A percentile compares a stretch with the other conserved stretches of the same genome.
Evolutionary conservation across 2,329 filamentous ascomycete species (phyloP).

Genomic region (Colletotrichum sp.): DNA sequence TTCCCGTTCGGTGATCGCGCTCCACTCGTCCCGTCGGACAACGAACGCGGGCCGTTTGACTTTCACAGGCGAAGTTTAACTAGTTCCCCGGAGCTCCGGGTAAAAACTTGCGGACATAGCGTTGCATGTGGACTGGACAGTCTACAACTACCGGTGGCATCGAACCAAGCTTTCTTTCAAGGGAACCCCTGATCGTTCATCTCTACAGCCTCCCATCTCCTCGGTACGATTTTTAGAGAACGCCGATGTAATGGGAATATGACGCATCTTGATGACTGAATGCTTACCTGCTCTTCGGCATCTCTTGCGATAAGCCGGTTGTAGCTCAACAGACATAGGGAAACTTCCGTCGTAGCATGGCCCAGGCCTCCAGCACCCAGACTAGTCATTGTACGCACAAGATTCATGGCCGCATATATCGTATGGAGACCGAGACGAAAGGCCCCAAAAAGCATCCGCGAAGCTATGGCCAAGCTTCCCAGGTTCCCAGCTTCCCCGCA

Average conservation of each 20-base stretch:
- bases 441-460: too few species aligned
- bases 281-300: not conserved
- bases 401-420: not conserved
- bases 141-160: not conserved
- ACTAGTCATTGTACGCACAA: not conserved
- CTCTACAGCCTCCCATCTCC: not conserved
- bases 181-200: not conserved
- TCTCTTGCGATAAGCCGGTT: not conserved
- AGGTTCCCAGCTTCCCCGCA: conserved; percentile 12
- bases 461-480: not conserved
- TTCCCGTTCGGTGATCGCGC: not conserved
- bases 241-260: not conserved
- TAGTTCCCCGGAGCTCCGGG: not conserved
- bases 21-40: not conserved
- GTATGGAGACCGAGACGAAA: not conserved
- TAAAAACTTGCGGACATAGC: not conserved
- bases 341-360: not conserved
- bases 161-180: not conserved
- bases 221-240: not conserved
- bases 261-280: not conserved
- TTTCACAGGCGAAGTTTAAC: not conserved
- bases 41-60: not conserved
- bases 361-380: not conserved
- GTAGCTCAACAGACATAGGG: not conserved
- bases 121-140: not conserved